phyloP scores from a whole-genome alignment of 805 yeast species.

The Candida xiaguanensis region DNA sequence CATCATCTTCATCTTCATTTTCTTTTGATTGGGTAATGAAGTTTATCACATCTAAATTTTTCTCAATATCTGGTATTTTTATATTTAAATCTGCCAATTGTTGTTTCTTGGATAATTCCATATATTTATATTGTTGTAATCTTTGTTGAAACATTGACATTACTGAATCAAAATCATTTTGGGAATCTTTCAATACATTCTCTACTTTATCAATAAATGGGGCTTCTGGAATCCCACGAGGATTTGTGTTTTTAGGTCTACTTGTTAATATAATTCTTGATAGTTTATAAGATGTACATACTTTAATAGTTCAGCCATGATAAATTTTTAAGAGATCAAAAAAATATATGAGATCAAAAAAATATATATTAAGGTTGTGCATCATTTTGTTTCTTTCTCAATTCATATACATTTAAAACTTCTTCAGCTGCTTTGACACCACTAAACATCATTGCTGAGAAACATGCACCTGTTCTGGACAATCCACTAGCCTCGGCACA shows the following conservation, averaged over 20 bases:
- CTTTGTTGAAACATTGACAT: constrained; percentile 81
- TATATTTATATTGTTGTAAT: constrained; percentile 83
- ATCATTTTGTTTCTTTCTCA: constrained; percentile 32
- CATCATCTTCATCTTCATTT: constrained; percentile 20
- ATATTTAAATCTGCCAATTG: constrained; percentile 50
- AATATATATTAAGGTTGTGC: constrained; percentile 1
- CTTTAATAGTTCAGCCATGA: constrained; percentile 6
- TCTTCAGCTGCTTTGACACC: constrained; percentile 77
- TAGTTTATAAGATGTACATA: neutral
- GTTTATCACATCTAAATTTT: constrained; percentile 72
- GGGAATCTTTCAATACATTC: constrained; percentile 61
- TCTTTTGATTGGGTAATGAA: constrained; percentile 50
- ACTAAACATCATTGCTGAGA: constrained; percentile 76
- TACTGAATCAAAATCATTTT: constrained; percentile 61
- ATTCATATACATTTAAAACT: constrained; percentile 34
- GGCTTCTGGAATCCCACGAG: constrained; percentile 96
- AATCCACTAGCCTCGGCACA: constrained; percentile 72
- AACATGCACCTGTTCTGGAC: constrained; percentile 83
- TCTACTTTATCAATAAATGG: constrained; percentile 87
- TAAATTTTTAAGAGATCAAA: neutral
- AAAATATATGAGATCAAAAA: too few relatives aligned
- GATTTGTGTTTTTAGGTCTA: constrained; percentile 50
- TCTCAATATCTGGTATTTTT: constrained; percentile 89
- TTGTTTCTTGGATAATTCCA: constrained; percentile 60
- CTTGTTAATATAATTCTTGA: neutral